Evolutionary conservation across 2,329 filamentous ascomycete species (phyloP), one percentile per base, ranked within the genome.

Genomic region (Cryphonectria carpinicola): DNA sequence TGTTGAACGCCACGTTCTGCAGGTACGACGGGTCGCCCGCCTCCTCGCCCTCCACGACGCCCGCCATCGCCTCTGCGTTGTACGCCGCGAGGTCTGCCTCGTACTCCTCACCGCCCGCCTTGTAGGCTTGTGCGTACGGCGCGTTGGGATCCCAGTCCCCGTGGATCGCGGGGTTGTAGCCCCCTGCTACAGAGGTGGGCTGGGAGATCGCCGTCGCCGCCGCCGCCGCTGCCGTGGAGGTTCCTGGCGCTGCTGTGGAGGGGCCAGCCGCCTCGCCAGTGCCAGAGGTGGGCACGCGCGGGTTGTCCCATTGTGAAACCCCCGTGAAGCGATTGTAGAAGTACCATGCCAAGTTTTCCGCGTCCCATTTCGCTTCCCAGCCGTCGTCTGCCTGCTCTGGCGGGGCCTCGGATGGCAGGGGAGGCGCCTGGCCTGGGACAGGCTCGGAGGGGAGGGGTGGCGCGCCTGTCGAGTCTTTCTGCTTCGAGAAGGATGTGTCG

Each of bases 81-180:
- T 78, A 72, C 17, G 73, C 73, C 46, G 69, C 67, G 46, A 73
- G 67, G 0, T 79, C 77, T 14, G 78, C 76, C 13, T 79, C 76
- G 14, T 80, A 79, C 64, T 76, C 75, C 8, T 80, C 80, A 56
- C 78, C 76, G 14, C 78, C 75, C 63, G 81, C 77, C 72, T 83
- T 80, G 61, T 85, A 79, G 62, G 85, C 83, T 78, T 93, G 87
- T 14, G 96, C 95, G 79, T 99, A 99, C 84, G 94, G 93, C n/a
- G 96, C 95, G 72, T 91, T 96, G 4, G 95, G 94, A 77, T 99
- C 96, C 84, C 98, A 99, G 82, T 95, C 92, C 76, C 96, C 96
- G 80, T 99, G 96, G 62, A 99, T 95, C 35, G 94, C 93, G 1
- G 96, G 96, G 79, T 98, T 97, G 83, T 99, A 99, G 72, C 95